Evolutionary conservation across 164 flowering plant genomes (phyloP).

Genomic region (Magnolia kwangsiensis): DNA sequence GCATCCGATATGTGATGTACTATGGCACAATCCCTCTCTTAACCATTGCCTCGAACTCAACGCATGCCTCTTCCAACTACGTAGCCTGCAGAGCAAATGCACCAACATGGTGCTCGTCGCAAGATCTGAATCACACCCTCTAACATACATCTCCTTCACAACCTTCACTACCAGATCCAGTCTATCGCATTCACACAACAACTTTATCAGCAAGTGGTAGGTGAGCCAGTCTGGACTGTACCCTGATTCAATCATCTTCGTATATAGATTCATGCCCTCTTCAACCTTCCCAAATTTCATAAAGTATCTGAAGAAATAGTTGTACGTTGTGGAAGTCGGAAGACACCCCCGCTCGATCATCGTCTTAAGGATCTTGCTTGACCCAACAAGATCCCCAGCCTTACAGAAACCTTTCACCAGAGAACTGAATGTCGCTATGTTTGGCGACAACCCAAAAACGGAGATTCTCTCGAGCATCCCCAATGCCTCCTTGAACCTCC

Average conservation of each 20-base stretch:
- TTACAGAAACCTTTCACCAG: conserved; percentile 38
- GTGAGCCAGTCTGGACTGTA: conserved; percentile 62
- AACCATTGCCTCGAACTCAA: conserved; percentile 66
- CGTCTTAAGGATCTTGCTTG: conserved; percentile 67
- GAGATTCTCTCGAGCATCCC: conserved; percentile 44
- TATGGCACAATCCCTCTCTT: conserved; percentile 63
- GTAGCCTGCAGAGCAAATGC: conserved; percentile 67
- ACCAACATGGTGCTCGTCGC: conserved; percentile 70
- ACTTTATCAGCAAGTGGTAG: conserved; percentile 66
- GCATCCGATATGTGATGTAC: conserved; percentile 55
- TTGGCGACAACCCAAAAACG: conserved; percentile 58
- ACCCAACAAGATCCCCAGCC: conserved; percentile 25
- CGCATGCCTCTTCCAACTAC: conserved; percentile 55
- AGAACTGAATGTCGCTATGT: conserved; percentile 69
- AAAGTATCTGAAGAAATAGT: conserved; percentile 62
- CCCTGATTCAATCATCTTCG: conserved; percentile 71
- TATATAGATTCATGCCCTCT: conserved; percentile 75
- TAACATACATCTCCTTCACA: conserved; percentile 64
- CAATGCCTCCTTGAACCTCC: conserved; percentile 64
- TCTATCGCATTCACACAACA: conserved; percentile 65
- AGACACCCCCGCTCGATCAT: conserved; percentile 51
- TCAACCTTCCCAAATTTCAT: conserved; percentile 51
- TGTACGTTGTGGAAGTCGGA: conserved; percentile 81
- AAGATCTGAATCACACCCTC: conserved; percentile 66
- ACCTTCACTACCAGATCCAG: conserved; percentile 60